Evolutionary conservation across 768 basidiomycete genomes (phyloP).

Genomic region (Crucibulum laeve): DNA sequence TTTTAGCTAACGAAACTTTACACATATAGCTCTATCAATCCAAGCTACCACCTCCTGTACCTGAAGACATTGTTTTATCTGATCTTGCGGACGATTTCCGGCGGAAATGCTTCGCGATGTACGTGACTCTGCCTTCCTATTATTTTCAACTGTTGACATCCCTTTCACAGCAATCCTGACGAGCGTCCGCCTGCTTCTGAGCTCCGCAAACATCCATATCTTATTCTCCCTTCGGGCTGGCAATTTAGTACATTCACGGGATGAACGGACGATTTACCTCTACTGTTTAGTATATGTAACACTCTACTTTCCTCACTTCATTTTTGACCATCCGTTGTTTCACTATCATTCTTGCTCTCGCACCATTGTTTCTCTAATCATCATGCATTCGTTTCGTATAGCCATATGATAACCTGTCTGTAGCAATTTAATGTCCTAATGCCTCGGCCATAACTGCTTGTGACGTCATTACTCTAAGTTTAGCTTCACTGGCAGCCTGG

Average conservation of each 20-base stretch:
- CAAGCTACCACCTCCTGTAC: slow-evolving; percentile 84
- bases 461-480: too few species aligned
- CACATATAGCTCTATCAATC: slow-evolving; percentile 71
- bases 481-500: too few species aligned
- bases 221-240: slow-evolving; percentile 70
- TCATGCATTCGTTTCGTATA: slow-evolving; percentile 20
- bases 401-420: slow-evolving; percentile 34
- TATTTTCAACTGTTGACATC: slow-evolving; percentile 4
- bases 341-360: slow-evolving; percentile 11
- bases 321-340: slow-evolving; percentile 10
- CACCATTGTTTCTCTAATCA: slow-evolving; percentile 4
- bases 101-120: slow-evolving; percentile 87
- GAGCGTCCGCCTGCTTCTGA: slow-evolving; percentile 78
- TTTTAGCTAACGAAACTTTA: neutral
- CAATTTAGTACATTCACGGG: slow-evolving; percentile 62
- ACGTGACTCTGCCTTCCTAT: slow-evolving; percentile 20
- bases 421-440: slow-evolving; percentile 36
- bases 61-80: slow-evolving; percentile 74
- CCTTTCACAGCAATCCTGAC: slow-evolving; percentile 62
- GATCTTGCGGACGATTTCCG: slow-evolving; percentile 82
- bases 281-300: neutral
- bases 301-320: neutral
- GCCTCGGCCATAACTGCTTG: too few species aligned
- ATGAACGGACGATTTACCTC: slow-evolving; percentile 1
- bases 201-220: slow-evolving; percentile 76